Evolutionary conservation across 2,329 filamentous ascomycete genomes (phyloP), one percentile per base, ranked within the genome.

Genomic region (Aspergillus sp.): DNA sequence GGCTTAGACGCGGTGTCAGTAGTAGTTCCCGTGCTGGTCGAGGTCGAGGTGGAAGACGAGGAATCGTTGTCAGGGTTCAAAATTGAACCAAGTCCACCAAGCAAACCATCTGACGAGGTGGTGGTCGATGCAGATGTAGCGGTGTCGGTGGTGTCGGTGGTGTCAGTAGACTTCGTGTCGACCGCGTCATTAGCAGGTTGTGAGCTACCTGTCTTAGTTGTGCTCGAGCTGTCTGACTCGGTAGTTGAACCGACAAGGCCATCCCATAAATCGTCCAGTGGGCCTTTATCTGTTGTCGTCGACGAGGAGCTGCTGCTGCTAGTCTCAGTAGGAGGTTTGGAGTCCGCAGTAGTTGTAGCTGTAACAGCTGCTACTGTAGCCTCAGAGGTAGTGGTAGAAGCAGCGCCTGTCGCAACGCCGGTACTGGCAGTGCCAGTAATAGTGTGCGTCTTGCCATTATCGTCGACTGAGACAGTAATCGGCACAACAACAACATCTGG

Each of bases 381-480:
- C 52, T 54, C n/a, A 23, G 56, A 60, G 14, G 58, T 59, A n/a
- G 57, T 52, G 2, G 62, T 65, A 12, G 57, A 41, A 31, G 60
- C 58, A 43, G 57, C 60, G 12, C 54, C 44, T 6, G 60, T 50
- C 7, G 48, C 56, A 43, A 50, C 31, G 24, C 49, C 46, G 12
- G 47, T 58, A 17, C 58, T 51, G n/a, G 55, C 47, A 23, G 57
- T 59, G 14, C 58, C 58, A 5, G 64, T 61, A 27, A 69, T 61
- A 4, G 66, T 66, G 48, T 67, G 62, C 15, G 68, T 66, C 17
- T 64, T 55, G n/a, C 64, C 65, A 33, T 65, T 55, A 14, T 52
- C 52, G n/a, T 67, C 62, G 19, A 68, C 58, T 7, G 66, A 63
- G n/a, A 66, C 37, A 27, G 61, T 64, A 19, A 68, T 53, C 7